phyloP scores from a whole-genome alignment of 2,329 filamentous ascomycete genomes.

The Akanthomyces lecanii region DNA sequence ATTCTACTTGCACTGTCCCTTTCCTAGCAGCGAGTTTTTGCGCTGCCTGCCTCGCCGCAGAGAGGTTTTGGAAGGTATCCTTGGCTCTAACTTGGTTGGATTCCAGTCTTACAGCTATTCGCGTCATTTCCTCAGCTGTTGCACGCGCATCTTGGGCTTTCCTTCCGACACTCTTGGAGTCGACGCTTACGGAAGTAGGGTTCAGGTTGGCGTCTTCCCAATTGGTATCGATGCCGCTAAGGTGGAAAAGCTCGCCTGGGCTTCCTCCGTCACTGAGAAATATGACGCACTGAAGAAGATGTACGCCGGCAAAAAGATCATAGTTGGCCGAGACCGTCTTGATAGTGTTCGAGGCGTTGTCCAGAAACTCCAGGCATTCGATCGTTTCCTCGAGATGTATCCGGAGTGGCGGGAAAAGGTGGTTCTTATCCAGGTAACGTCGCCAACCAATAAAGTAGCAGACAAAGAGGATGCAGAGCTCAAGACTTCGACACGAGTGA shows the following conservation, averaged over 20 bases:
- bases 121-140: slow-evolving; percentile 90
- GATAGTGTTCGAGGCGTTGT: slow-evolving; percentile 89
- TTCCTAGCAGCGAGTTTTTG: slow-evolving; percentile 94
- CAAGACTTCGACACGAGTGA: slow-evolving; percentile 83
- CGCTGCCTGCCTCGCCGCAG: slow-evolving; percentile 83
- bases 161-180: slow-evolving; percentile 81
- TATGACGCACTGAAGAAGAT: slow-evolving; percentile 69
- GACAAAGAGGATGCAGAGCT: slow-evolving; percentile 72
- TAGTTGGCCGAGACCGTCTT: slow-evolving; percentile 89
- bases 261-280: slow-evolving; percentile 63
- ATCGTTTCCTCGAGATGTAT: slow-evolving; percentile 83
- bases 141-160: slow-evolving; percentile 85
- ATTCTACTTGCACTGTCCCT: slow-evolving; percentile 91
- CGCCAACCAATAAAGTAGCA: slow-evolving; percentile 74
- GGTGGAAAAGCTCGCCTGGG: slow-evolving; percentile 72
- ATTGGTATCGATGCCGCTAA: slow-evolving; percentile 89
- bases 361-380: slow-evolving; percentile 94
- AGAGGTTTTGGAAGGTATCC: slow-evolving; percentile 82
- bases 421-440: slow-evolving; percentile 92
- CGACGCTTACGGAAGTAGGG: slow-evolving; percentile 82
- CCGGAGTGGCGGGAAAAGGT: slow-evolving; percentile 91
- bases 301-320: slow-evolving; percentile 88
- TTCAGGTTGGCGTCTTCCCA: slow-evolving; percentile 88
- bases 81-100: slow-evolving; percentile 88
- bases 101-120: slow-evolving; percentile 97